phyloP scores from a whole-genome alignment of 139 green algal genomes.

The Coelastrella sp. region DNA sequence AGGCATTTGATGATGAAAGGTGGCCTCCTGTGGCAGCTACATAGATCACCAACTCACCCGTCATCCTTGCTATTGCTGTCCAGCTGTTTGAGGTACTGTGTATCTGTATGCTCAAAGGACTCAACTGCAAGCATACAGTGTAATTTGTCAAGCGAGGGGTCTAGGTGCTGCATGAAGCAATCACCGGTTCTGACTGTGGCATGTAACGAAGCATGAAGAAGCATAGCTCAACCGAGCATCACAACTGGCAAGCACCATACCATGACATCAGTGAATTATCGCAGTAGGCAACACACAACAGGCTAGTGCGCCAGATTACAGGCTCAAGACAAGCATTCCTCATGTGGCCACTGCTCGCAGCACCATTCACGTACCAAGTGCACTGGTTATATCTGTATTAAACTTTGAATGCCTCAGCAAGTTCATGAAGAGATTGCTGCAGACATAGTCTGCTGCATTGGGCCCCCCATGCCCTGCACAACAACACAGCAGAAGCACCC shows the following conservation, averaged over 20 bases:
- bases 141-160: too few relatives aligned
- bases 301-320: neutral
- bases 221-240: too few relatives aligned
- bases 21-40: neutral
- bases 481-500: neutral
- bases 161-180: too few relatives aligned
- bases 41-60: conserved; percentile 55
- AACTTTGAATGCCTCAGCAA: conserved; percentile 84
- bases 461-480: conserved; percentile 90
- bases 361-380: conserved; percentile 51
- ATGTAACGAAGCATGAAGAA: too few relatives aligned
- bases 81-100: conserved; percentile 81
- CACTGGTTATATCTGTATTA: conserved; percentile 50
- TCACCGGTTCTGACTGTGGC: too few relatives aligned
- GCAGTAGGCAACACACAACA: neutral
- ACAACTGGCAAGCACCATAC: neutral
- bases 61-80: conserved; percentile 76
- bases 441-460: conserved; percentile 88
- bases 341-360: neutral
- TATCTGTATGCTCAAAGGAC: conserved; percentile 84
- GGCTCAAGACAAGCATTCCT: neutral
- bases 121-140: conserved; percentile 61
- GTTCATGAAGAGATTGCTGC: conserved; percentile 87
- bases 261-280: neutral
- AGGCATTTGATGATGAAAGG: neutral